These are phyloP conservation scores for Tulasnella sp. DNA, from an alignment of 768 basidiomycete genomes.

Conservation along the genomic window DNA sequence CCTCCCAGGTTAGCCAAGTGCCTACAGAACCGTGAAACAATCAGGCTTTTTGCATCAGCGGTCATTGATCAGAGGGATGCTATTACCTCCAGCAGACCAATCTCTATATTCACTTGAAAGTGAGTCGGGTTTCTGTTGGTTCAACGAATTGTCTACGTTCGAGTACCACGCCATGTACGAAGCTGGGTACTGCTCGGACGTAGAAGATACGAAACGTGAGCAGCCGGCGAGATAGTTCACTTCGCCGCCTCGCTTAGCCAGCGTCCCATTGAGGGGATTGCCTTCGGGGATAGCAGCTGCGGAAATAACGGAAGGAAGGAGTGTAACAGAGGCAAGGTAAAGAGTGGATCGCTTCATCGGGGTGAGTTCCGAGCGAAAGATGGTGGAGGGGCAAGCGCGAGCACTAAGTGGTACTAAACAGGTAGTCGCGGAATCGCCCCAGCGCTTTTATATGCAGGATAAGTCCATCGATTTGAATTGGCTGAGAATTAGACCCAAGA, in stretches of 20 bases:
- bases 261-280: neutral
- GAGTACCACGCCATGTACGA: conserved; percentile 12
- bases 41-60: neutral
- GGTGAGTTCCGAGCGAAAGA: neutral
- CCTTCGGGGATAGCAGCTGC: neutral
- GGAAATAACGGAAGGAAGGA: neutral
- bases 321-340: neutral
- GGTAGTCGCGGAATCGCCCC: too few species aligned
- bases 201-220: neutral
- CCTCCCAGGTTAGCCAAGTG: conserved; percentile 6
- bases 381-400: neutral
- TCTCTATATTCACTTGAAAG: conserved; percentile 6
- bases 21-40: neutral
- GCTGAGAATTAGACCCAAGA: neutral
- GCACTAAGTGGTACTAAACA: too few species aligned
- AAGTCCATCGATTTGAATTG: neutral
- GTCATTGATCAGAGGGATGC: neutral
- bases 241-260: neutral
- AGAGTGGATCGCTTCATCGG: neutral
- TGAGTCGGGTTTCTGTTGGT: neutral
- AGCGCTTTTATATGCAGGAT: neutral
- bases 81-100: neutral
- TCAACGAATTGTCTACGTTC: neutral
- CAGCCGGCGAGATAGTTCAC: conserved; percentile 10
- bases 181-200: neutral